These are phyloP conservation scores for Daldinia decipiens DNA, from an alignment of 495 filamentous ascomycete species.

Conservation along the genomic window DNA sequence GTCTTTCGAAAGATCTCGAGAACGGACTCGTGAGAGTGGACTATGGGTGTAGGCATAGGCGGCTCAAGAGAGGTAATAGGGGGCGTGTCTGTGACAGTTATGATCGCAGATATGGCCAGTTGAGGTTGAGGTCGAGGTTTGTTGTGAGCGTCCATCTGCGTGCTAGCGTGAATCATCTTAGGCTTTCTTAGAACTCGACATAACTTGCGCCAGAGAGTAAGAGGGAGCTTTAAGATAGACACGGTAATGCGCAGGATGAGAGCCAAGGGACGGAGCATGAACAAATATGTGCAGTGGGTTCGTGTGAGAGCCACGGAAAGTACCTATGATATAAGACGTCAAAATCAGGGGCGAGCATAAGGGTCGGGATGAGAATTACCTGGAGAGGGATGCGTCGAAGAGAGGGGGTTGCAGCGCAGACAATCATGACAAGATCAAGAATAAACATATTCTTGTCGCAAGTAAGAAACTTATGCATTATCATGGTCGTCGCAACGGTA, in stretches of 20 bases:
- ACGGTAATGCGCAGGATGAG: not conserved
- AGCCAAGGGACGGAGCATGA: not conserved
- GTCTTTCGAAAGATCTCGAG: not conserved
- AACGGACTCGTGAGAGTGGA: not conserved
- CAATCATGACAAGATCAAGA: not conserved
- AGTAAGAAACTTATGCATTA: not conserved
- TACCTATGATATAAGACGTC: not conserved
- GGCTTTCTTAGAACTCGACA: not conserved
- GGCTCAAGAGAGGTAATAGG: not conserved
- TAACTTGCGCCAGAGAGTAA: not conserved
- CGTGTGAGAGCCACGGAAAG: not conserved
- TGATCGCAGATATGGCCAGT: constrained; percentile 1
- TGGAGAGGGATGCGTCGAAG: not conserved
- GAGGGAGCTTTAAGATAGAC: not conserved
- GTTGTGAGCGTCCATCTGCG: constrained; percentile 2
- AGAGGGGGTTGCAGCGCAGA: not conserved
- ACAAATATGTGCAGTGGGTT: not conserved
- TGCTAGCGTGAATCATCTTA: not conserved
- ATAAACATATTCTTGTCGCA: not conserved
- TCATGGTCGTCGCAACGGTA: not conserved
- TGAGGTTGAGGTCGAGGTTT: not conserved
- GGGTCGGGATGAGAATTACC: not conserved
- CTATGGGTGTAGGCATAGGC: not conserved
- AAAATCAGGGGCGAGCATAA: not conserved
- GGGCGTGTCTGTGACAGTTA: not conserved